Conservation (phyloP, 306 rosid genomes). For the Lotus japonicus region DNA sequence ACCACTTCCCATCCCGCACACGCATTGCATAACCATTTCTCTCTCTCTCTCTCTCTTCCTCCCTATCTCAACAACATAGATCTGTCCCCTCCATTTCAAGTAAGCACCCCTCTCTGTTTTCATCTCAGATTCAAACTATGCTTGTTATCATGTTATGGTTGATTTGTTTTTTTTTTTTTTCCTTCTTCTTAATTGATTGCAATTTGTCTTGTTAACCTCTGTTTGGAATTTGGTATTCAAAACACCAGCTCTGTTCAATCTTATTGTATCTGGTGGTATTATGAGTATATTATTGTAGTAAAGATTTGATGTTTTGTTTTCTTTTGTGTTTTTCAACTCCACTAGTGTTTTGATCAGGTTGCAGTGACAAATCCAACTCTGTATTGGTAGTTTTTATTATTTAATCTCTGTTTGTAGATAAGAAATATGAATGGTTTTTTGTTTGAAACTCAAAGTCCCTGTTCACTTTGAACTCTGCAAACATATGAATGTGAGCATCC, state of each 20-base stretch:
- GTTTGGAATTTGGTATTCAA: not conserved
- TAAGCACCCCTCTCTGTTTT: not conserved
- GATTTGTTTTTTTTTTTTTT: not conserved
- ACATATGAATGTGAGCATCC: not conserved
- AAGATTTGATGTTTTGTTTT: not conserved
- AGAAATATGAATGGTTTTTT: not conserved
- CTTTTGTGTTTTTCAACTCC: not conserved
- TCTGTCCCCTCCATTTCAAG: conserved; percentile 25
- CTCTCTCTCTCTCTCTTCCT: not conserved
- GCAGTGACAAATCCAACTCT: too few species aligned
- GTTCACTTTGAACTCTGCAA: not conserved
- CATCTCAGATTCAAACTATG: not conserved
- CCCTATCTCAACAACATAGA: conserved; percentile 9
- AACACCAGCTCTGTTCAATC: not conserved
- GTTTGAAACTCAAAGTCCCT: not conserved
- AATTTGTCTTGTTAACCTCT: not conserved
- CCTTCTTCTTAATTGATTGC: not conserved
- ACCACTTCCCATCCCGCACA: not conserved
- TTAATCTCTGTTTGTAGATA: not conserved
- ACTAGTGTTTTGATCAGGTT: not conserved
- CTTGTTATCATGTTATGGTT: not conserved
- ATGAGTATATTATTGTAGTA: not conserved
- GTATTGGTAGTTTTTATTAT: not conserved
- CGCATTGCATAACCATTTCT: not conserved
- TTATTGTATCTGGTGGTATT: not conserved